Base-by-base conservation (phyloP, 2,329 filamentous ascomycete genomes). In the Arthrocladium fulminans region DNA sequence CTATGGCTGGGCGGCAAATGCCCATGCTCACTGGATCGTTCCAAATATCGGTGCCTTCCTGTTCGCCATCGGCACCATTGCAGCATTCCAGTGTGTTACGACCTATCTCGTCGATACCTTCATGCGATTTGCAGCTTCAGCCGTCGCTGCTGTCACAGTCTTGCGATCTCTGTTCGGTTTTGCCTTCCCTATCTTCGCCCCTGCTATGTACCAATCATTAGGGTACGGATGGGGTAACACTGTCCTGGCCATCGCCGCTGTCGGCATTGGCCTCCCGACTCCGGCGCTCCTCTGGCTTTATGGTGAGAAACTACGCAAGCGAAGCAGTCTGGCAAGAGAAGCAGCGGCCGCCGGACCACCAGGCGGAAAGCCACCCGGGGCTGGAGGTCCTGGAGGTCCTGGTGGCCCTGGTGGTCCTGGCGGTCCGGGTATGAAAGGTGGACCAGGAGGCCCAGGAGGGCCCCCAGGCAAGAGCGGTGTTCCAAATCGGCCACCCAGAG, bases 1-100 rank as follows among this genome's bases (percentile, higher is more conserved):
- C 57, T 77, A 76, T 52, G 73, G 73, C 9, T 76, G 73, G 73
- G 60, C 64, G 2, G 71, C 73, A 0, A 63, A 74, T 43, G 60
- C 62, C 2, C 56, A 60, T 6, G 47, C 67, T 1, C 70, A 73
- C 48, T 73, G 73, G 65, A 67, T 71, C 24, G 59, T 75, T 50
- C 70, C 72, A 5, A 66, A 74, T 39, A 63, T 71, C 22, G 67
- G 71, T 1, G 68, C 71, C 1, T 63, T 63, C 7, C 52, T 74
- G 1, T 65, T 75, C 42, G 67, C 67, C 22, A 64, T 65, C 13
- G 66, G 70, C 19, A 58, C 57, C 19, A 56, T 57, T 35, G 57
- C 56, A 29, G 52, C 57, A 19, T 58, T 60, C 50, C 57, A 60
- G 37, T 58, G 56, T 35, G 59, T 61, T 27, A 61, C 62, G 13